Evolutionary conservation across 495 filamentous ascomycete species (phyloP).

Genomic region (Elaphomyces granulatus): DNA sequence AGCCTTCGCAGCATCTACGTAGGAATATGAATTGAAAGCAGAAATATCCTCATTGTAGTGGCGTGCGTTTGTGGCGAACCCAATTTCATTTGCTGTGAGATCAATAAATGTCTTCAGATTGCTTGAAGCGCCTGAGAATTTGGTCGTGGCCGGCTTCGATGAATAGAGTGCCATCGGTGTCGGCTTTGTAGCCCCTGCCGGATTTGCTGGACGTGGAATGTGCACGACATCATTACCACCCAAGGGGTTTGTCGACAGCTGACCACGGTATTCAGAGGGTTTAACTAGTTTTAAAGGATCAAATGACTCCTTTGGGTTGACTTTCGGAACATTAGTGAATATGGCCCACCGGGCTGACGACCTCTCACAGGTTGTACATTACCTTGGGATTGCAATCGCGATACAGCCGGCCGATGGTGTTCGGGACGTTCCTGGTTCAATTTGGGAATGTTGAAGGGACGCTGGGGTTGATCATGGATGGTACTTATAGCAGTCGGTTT

Average conservation of each 20-base stretch:
- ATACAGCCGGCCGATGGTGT: slow-evolving; percentile 29
- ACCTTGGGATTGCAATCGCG: slow-evolving; percentile 9
- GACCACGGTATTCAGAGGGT: slow-evolving; percentile 27
- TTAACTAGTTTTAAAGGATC: slow-evolving; percentile 32
- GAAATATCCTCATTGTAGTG: slow-evolving; percentile 22
- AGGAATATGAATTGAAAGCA: slow-evolving; percentile 43
- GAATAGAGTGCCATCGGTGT: slow-evolving; percentile 29
- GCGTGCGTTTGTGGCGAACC: slow-evolving; percentile 11
- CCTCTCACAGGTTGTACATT: too few relatives aligned
- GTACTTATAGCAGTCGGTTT: slow-evolving; percentile 40
- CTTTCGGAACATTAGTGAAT: slow-evolving; percentile 13
- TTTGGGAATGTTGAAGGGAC: slow-evolving; percentile 40
- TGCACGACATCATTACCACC: slow-evolving; percentile 22
- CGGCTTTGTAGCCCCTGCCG: slow-evolving; percentile 25
- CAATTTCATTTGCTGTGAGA: slow-evolving; percentile 22
- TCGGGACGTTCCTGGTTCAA: slow-evolving; percentile 31
- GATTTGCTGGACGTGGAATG: slow-evolving; percentile 33
- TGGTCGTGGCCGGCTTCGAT: slow-evolving; percentile 27
- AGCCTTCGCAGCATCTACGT: slow-evolving; percentile 64
- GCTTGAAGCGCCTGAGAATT: slow-evolving; percentile 21
- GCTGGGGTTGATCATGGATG: slow-evolving; percentile 25
- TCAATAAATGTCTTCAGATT: slow-evolving; percentile 32
- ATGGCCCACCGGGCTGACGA: too few relatives aligned
- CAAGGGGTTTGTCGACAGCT: slow-evolving; percentile 6
- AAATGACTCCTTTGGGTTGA: slow-evolving; percentile 16